Conservation (phyloP, 2,329 filamentous ascomycete genomes). For the Fusarium tuaranense region DNA sequence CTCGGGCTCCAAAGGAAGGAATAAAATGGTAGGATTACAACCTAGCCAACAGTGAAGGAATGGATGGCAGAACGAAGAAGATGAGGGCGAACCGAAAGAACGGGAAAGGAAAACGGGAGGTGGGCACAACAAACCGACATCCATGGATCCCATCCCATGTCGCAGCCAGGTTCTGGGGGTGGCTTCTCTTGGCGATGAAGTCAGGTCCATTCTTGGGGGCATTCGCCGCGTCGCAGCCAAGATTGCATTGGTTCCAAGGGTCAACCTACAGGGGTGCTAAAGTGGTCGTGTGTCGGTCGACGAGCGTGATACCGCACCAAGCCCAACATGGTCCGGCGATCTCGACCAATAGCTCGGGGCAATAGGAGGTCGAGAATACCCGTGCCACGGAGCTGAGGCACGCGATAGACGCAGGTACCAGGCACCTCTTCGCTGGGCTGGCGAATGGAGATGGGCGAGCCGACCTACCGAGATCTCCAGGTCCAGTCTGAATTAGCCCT, state of each 20-base stretch:
- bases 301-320: conserved; percentile 22
- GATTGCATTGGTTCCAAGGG: conserved; percentile 47
- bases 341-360: conserved; percentile 9
- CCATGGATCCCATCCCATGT: conserved; percentile 1
- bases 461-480: conserved; percentile 35
- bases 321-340: conserved; percentile 26
- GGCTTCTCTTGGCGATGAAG: conserved; percentile 30
- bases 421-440: conserved; percentile 10
- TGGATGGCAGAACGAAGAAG: conserved; percentile 34
- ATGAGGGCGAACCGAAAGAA: conserved; percentile 12
- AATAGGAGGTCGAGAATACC: conserved; percentile 39
- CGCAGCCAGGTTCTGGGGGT: conserved; percentile 16
- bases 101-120: conserved; percentile 18
- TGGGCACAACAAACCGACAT: conserved; percentile 22
- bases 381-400: conserved; percentile 11
- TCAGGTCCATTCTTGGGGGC: conserved; percentile 15
- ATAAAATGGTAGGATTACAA: conserved; percentile 12
- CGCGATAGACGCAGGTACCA: conserved; percentile 40
- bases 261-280: conserved; percentile 39
- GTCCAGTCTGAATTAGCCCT: conserved; percentile 7
- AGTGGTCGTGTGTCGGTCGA: conserved; percentile 29
- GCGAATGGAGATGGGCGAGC: conserved; percentile 24
- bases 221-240: conserved; percentile 40
- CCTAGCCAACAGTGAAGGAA: conserved; percentile 34
- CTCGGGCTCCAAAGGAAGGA: conserved; percentile 36